Conservation (phyloP, 257 asterid species). For the Petunia secreta region DNA sequence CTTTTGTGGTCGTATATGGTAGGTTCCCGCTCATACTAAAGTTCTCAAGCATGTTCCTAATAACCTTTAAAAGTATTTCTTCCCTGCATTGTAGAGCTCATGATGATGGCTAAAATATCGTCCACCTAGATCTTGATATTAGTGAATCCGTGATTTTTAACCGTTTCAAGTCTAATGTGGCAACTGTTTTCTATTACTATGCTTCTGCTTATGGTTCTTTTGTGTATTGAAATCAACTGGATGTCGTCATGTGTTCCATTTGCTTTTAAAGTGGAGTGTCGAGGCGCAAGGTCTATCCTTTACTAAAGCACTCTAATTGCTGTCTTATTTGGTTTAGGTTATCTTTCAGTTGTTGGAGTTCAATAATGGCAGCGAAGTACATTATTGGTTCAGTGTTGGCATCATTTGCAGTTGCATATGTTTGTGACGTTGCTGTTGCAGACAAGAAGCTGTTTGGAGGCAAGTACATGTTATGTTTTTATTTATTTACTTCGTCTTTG, state of each 20-base stretch:
- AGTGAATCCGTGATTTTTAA: background rate
- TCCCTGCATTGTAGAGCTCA: background rate
- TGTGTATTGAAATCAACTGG: background rate
- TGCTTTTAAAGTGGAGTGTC: background rate
- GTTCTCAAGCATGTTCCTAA: background rate
- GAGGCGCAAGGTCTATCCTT: background rate
- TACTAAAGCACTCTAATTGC: background rate
- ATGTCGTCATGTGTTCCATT: background rate
- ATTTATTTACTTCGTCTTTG: background rate
- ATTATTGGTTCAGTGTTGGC: conserved; percentile 37
- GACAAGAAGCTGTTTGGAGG: conserved; percentile 46
- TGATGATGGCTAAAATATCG: background rate
- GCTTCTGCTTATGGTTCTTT: background rate
- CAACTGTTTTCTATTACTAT: background rate
- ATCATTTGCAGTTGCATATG: conserved; percentile 45
- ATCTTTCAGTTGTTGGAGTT: conserved; percentile 26
- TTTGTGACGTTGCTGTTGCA: conserved; percentile 35
- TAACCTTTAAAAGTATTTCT: background rate
- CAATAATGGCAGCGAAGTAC: conserved; percentile 41
- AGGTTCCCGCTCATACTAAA: background rate
- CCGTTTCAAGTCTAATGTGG: background rate
- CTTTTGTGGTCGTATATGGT: background rate
- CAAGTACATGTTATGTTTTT: conserved; percentile 1
- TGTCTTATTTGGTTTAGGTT: conserved; percentile 2
- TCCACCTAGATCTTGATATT: too few relatives aligned